Evolutionary conservation across 352 stramenopile species (phyloP), one percentile per base, ranked within the genome.

Genomic region (Elongisporangium prolatum): DNA sequence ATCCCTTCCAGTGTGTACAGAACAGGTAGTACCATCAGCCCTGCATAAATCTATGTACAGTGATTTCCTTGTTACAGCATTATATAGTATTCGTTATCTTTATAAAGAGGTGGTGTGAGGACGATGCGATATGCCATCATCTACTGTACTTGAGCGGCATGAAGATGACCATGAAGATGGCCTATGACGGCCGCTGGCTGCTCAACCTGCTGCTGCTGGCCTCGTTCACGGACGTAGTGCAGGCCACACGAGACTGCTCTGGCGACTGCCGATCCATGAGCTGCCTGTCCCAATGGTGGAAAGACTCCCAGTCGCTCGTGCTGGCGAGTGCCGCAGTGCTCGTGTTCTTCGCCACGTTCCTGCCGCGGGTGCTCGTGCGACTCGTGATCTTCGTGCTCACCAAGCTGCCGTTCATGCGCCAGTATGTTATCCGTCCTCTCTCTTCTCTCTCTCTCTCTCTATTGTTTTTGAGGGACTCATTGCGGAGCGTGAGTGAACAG

Each of bases 331-430:
- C 86, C 11, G 78, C 80, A 13, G 82, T 93, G 16, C 63, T 96
- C 34, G 68, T 96, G 55, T 94, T 96, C 67, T 91, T 93, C 60
- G 86, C 86, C 24, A 93, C 86, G 22, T 96, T 96, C 64, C 60
- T 96, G 57, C 86, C 86, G 21, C 83, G 84, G 37, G 81, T 96
- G 54, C 75, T 94, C 52, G 80, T 96, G 38, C 79, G 84, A 2
- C 66, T 96, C 52, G 68, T 93, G 53, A 89, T 96, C 55, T 92
- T 94, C 62, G 83, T 92, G 65, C 68, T 96, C 53, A 89, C 81
- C 9, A 94, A 96, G 60, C 60, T 96, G 50, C 81, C 83, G 14
- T 94, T 94, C 64, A 79, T 96, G 54, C 80, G 68, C 21, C 79
- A 94, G 86, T 95, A 71, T 56, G 78, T 71, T 2, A 8, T 34